A percentile compares a stretch with the other conserved stretches of the same genome.
Conservation (phyloP, 2,329 filamentous ascomycete species). For the Leptoxyphium fumago region DNA sequence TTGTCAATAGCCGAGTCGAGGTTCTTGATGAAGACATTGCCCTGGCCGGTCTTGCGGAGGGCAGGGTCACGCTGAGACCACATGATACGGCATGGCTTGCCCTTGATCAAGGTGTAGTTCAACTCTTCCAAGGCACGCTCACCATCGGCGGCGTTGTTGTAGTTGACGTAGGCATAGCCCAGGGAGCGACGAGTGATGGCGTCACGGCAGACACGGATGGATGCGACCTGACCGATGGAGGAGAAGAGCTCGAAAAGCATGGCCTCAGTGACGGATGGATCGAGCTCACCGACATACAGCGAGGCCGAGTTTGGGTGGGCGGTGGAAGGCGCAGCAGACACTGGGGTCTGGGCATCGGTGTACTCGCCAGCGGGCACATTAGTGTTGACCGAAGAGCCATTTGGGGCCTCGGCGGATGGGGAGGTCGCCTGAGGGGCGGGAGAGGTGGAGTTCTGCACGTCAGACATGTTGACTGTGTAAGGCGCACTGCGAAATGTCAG, state of each 20-base stretch:
- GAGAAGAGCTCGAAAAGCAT: constrained; percentile 99
- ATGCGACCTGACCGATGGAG: constrained; percentile 95
- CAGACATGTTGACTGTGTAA: constrained; percentile 20
- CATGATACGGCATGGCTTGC: constrained; percentile 98
- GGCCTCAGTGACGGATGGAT: constrained; percentile 93
- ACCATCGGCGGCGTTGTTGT: constrained; percentile 91
- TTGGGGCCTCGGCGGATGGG: constrained; percentile 46
- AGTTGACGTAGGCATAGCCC: constrained; percentile 99
- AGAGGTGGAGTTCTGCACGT: constrained; percentile 32
- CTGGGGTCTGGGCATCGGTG: constrained; percentile 54
- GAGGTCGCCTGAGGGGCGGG: constrained; percentile 57
- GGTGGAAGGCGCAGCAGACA: constrained; percentile 49
- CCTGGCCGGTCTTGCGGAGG: constrained; percentile 96
- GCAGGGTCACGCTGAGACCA: constrained; percentile 99
- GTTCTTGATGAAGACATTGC: constrained; percentile 99
- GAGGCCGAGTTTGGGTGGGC: constrained; percentile 84
- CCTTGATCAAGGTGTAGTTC: constrained; percentile 99
- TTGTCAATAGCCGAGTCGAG: constrained; percentile 97
- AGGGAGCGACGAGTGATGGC: constrained; percentile 96
- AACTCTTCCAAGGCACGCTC: constrained; percentile 98
- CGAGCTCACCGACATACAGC: constrained; percentile 97
- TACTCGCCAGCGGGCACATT: constrained; percentile 50
- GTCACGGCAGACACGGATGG: constrained; percentile 98
- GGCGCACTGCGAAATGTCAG: too few relatives aligned
- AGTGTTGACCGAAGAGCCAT: constrained; percentile 54